These are phyloP conservation scores for Lolium multiflorum DNA, from an alignment of 176 grass and related monocot species.

Conservation along the genomic window DNA sequence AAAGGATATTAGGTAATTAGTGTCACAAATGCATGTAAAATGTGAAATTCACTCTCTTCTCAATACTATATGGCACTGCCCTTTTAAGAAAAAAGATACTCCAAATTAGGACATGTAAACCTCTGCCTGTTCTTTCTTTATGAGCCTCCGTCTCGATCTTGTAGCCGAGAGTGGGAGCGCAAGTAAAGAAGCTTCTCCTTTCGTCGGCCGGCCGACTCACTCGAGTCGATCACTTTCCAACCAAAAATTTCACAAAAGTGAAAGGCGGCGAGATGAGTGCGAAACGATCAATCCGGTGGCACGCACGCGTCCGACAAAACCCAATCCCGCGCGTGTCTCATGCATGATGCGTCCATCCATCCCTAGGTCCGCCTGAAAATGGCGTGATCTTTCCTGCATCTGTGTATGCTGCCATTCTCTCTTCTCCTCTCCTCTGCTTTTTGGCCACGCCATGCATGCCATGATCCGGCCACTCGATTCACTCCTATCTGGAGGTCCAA, in stretches of 20 bases:
- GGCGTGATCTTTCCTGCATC: background rate
- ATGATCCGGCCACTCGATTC: conserved; percentile 32
- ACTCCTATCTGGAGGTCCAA: conserved; percentile 12
- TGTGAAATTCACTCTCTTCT: too few species aligned
- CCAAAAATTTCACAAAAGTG: background rate
- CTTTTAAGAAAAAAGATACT: too few species aligned
- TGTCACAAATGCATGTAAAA: too few species aligned
- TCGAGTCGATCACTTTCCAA: background rate
- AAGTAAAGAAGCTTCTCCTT: conserved; percentile 24
- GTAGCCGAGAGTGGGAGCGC: background rate
- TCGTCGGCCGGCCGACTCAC: background rate
- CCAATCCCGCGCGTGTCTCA: conserved; percentile 32
- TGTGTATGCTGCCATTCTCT: background rate
- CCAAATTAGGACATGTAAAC: too few species aligned
- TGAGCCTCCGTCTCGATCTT: too few species aligned
- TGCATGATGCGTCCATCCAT: background rate
- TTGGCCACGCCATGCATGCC: conserved; percentile 14
- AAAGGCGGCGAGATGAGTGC: conserved; percentile 17
- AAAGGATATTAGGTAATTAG: too few species aligned
- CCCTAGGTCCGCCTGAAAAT: background rate
- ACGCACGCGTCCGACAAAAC: conserved; percentile 23
- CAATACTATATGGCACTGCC: too few species aligned
- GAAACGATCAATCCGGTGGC: conserved; percentile 38
- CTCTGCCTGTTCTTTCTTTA: too few species aligned
- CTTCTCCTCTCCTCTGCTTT: background rate